Conservation (phyloP, 2,329 filamentous ascomycete species). For the Clarireedia paspali region DNA sequence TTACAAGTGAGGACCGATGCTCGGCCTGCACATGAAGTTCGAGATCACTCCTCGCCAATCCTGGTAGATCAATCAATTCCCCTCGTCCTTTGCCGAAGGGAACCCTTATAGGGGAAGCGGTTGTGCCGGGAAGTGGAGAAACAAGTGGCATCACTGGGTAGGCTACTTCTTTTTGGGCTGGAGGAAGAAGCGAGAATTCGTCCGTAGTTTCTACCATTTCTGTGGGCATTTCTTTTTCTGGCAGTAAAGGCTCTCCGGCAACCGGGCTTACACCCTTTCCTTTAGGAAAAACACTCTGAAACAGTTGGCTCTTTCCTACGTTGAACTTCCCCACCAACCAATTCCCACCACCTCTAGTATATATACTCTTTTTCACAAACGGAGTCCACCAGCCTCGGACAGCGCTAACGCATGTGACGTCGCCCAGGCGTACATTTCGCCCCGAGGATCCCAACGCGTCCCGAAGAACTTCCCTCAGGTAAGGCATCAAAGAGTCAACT, state of each 20-base stretch:
- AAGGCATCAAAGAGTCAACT: constrained; percentile 81
- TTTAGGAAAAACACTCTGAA: constrained; percentile 84
- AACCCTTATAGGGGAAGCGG: constrained; percentile 87
- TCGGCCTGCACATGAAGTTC: constrained; percentile 62
- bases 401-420: constrained; percentile 79
- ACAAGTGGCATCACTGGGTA: constrained; percentile 83
- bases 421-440: constrained; percentile 72
- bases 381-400: constrained; percentile 87
- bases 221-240: neutral
- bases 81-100: constrained; percentile 81
- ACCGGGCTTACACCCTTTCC: constrained; percentile 33
- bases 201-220: neutral
- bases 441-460: constrained; percentile 63
- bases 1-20: constrained; percentile 61
- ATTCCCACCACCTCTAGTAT: constrained; percentile 71
- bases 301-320: constrained; percentile 90
- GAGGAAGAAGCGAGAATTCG: constrained; percentile 58
- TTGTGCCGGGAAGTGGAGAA: constrained; percentile 83
- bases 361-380: constrained; percentile 78
- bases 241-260: neutral
- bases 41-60: constrained; percentile 67
- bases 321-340: constrained; percentile 99
- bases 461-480: constrained; percentile 68
- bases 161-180: constrained; percentile 60
- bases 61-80: constrained; percentile 89